Evolutionary conservation across 164 flowering plant species (phyloP).

Genomic region (Tetracentron sinense): DNA sequence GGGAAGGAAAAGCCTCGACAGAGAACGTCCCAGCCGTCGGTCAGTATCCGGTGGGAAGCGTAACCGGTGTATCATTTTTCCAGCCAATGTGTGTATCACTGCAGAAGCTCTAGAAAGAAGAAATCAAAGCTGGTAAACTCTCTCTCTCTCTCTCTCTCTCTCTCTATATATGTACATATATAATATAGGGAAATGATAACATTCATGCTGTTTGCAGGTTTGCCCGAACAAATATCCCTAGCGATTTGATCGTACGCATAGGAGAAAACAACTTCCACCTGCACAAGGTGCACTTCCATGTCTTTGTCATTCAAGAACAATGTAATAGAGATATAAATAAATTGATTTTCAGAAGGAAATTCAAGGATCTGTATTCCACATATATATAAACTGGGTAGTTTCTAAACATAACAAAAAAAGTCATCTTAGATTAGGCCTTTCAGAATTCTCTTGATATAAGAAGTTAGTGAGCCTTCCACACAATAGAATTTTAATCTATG

Average conservation of each 20-base stretch:
- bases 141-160: not conserved
- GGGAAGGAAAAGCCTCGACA: conserved; percentile 16
- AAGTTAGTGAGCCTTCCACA: too few relatives aligned
- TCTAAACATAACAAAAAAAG: too few relatives aligned
- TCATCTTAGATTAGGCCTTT: too few relatives aligned
- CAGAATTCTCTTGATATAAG: too few relatives aligned
- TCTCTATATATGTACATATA: not conserved
- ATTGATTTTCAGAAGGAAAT: not conserved
- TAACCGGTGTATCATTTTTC: conserved; percentile 26
- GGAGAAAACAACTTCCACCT: conserved; percentile 39
- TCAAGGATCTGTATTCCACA: not conserved
- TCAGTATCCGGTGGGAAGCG: conserved; percentile 18
- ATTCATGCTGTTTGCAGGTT: conserved; percentile 22
- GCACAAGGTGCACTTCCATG: conserved; percentile 35
- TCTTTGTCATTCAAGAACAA: not conserved
- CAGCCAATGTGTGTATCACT: conserved; percentile 15
- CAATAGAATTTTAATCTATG: too few relatives aligned
- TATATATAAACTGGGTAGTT: not conserved
- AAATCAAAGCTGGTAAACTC: conserved; percentile 26
- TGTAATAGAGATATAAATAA: not conserved
- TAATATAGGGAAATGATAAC: not conserved
- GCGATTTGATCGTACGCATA: conserved; percentile 36
- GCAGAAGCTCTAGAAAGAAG: conserved; percentile 39
- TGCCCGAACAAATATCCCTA: conserved; percentile 21
- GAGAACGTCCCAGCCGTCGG: not conserved